A percentile compares a stretch with the other conserved stretches of the same genome.
Conservation (phyloP, 2,329 filamentous ascomycete genomes). For the Ploettnerulaceae sp. region DNA sequence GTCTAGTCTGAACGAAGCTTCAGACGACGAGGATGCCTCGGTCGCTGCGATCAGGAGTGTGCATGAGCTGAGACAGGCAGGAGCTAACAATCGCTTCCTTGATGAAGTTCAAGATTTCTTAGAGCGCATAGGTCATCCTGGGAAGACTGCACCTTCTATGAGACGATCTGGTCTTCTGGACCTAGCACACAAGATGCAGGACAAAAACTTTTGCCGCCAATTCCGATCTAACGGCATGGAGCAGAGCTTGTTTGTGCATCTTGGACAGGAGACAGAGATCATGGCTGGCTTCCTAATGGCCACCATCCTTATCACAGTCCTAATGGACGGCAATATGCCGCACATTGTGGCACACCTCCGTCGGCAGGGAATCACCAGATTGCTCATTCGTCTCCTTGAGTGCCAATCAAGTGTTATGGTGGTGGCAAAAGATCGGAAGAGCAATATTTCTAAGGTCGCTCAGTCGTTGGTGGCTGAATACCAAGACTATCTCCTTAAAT, state of each 20-base stretch:
- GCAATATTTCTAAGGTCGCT: conserved; percentile 63
- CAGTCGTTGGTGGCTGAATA: conserved; percentile 52
- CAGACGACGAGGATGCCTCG: conserved; percentile 27
- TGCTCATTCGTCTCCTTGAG: conserved; percentile 53
- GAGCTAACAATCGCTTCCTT: conserved; percentile 60
- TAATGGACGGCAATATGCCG: conserved; percentile 55
- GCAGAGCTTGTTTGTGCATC: conserved; percentile 58
- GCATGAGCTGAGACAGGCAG: conserved; percentile 61
- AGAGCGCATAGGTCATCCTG: conserved; percentile 53
- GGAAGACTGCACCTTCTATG: conserved; percentile 43
- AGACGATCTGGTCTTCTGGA: conserved; percentile 56
- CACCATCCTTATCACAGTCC: conserved; percentile 58
- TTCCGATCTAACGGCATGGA: conserved; percentile 73
- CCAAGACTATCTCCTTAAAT: conserved; percentile 46
- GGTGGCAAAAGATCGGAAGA: conserved; percentile 59
- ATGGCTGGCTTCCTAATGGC: conserved; percentile 59
- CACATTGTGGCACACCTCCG: conserved; percentile 55
- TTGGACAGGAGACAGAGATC: conserved; percentile 55
- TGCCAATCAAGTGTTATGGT: conserved; percentile 50
- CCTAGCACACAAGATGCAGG: conserved; percentile 52
- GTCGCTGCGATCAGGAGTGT: conserved; percentile 52
- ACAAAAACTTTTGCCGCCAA: conserved; percentile 60
- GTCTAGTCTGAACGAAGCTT: conserved; percentile 29
- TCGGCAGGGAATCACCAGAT: conserved; percentile 47
- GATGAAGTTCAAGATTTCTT: conserved; percentile 62